Percentiles rank a stretch among this genome's conserved stretches.
These are phyloP conservation scores for Vigna nakashimae DNA, from an alignment of 306 rosid genomes.

Conservation along the genomic window DNA sequence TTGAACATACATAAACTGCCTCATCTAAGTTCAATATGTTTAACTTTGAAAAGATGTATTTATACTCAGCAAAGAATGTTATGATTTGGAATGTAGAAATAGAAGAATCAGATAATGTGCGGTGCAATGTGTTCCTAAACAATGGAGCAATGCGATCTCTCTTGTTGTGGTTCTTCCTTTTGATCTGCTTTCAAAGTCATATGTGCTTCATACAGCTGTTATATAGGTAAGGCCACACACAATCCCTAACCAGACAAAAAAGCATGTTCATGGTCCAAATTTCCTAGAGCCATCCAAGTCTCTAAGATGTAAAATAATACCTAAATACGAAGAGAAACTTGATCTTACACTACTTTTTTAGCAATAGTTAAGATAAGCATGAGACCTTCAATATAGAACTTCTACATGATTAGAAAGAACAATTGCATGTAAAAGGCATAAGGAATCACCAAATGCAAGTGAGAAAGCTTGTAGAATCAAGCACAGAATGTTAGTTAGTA, in stretches of 20 bases:
- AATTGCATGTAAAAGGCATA: slow-evolving; percentile 17
- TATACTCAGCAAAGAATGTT: background rate
- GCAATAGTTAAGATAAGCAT: background rate
- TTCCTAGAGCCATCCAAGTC: background rate
- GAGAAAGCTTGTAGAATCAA: slow-evolving; percentile 13
- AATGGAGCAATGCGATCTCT: background rate
- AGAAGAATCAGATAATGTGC: background rate
- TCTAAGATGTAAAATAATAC: slow-evolving; percentile 23
- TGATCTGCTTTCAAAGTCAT: background rate
- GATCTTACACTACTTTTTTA: background rate
- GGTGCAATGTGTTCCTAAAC: background rate
- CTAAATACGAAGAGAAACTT: background rate
- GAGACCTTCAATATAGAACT: slow-evolving; percentile 1
- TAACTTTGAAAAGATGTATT: slow-evolving; percentile 20
- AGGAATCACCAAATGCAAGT: background rate
- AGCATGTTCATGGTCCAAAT: background rate
- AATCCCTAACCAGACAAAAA: background rate
- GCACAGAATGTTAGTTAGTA: background rate
- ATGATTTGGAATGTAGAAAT: slow-evolving; percentile 26
- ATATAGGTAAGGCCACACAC: slow-evolving; percentile 10
- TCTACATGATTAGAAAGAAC: slow-evolving; percentile 13
- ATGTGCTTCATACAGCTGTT: background rate
- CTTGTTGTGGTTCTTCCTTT: background rate
- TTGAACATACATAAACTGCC: slow-evolving; percentile 12
- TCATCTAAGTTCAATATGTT: background rate